A percentile compares a stretch with the other conserved stretches of the same genome.
phyloP scores from a whole-genome alignment of 306 rosid species.

The Gleditsia sinensis region DNA sequence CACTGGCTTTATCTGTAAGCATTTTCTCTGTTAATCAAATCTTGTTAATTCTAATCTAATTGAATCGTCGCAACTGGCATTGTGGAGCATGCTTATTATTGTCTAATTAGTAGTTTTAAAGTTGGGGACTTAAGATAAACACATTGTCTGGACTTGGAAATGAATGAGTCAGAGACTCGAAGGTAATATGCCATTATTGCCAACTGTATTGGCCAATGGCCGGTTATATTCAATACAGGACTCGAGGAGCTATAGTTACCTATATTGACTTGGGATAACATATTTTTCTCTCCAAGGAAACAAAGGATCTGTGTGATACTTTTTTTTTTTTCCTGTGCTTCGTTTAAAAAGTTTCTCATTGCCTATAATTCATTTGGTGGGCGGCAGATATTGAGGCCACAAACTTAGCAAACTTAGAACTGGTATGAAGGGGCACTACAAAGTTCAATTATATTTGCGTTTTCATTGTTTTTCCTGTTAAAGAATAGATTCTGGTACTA shows the following conservation, averaged over 20 bases:
- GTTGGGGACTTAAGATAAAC: background rate
- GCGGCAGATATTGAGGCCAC: background rate
- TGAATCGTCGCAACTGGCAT: background rate
- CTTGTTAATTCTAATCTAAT: background rate
- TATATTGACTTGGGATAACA: background rate
- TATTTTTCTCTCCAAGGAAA: background rate
- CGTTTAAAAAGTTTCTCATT: background rate
- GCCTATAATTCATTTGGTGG: background rate
- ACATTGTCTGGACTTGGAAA: conserved; percentile 14
- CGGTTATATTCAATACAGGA: background rate
- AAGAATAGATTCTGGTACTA: too few species aligned
- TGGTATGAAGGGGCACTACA: background rate
- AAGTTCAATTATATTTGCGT: background rate
- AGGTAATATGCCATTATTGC: conserved; percentile 4
- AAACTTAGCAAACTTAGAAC: background rate
- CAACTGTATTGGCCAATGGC: conserved; percentile 40
- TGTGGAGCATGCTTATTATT: background rate
- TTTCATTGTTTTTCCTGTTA: background rate
- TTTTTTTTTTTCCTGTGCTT: background rate
- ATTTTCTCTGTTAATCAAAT: background rate
- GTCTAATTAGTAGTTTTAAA: background rate
- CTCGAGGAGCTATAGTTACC: background rate
- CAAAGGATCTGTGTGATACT: background rate
- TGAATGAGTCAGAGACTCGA: conserved; percentile 19
- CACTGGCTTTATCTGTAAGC: conserved; percentile 85